These are phyloP conservation scores for Leonotis leonurus DNA, from an alignment of 257 asterid species.

Conservation along the genomic window DNA sequence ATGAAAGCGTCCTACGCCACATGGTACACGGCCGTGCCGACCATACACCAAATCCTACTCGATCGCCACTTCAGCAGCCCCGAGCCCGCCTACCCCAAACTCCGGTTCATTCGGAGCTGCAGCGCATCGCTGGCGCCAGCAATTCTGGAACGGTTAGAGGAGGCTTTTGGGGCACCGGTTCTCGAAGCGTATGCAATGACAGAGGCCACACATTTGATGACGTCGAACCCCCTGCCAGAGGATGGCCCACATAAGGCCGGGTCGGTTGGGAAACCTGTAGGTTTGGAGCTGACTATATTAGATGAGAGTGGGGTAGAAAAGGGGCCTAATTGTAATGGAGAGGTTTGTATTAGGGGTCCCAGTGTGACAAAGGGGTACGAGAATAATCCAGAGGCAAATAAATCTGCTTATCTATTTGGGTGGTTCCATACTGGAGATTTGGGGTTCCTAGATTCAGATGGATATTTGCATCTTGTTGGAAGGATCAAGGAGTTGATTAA, in stretches of 20 bases:
- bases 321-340: constrained; percentile 50
- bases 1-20: constrained; percentile 69
- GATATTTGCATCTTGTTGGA: constrained; percentile 86
- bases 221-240: constrained; percentile 71
- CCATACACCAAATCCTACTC: constrained; percentile 82
- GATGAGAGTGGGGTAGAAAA: constrained; percentile 56
- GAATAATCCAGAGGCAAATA: constrained; percentile 76
- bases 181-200: constrained; percentile 85
- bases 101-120: constrained; percentile 88
- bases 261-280: constrained; percentile 78
- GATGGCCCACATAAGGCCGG: constrained; percentile 65
- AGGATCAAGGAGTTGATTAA: constrained; percentile 82
- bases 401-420: constrained; percentile 66
- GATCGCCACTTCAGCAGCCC: constrained; percentile 69
- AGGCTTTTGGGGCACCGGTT: constrained; percentile 47
- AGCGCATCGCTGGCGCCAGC: constrained; percentile 93
- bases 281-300: constrained; percentile 73
- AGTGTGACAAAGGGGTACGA: constrained; percentile 79
- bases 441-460: constrained; percentile 69
- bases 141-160: constrained; percentile 67
- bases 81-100: constrained; percentile 64
- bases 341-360: constrained; percentile 83
- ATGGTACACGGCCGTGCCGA: constrained; percentile 98
- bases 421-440: constrained; percentile 93
- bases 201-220: constrained; percentile 74